Conservation (phyloP, 495 filamentous ascomycete species). For the Astrothelium subdiscretum region DNA sequence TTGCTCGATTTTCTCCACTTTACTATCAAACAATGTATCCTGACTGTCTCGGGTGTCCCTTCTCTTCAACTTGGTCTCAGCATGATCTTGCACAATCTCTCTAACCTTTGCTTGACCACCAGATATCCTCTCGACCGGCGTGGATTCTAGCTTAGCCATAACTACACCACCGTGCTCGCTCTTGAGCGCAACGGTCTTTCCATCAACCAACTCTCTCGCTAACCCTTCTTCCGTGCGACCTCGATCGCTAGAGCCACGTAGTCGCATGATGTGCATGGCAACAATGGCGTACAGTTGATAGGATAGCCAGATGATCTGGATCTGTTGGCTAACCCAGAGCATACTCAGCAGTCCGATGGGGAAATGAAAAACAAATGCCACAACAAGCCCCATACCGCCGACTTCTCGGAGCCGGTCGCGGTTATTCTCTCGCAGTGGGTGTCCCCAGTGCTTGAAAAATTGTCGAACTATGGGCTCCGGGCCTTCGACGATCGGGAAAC, state of each 20-base stretch:
- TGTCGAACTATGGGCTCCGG: conserved; percentile 6
- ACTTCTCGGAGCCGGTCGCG: conserved; percentile 11
- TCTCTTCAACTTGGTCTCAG: neutral
- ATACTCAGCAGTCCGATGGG: conserved; percentile 7
- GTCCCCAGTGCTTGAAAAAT: conserved; percentile 13
- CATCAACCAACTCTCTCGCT: neutral
- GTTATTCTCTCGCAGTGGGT: conserved; percentile 5
- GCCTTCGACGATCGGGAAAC: conserved; percentile 12
- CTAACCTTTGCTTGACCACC: neutral
- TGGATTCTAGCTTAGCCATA: neutral
- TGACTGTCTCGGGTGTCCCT: neutral
- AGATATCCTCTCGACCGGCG: neutral
- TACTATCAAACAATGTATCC: neutral
- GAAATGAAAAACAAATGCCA: conserved; percentile 10
- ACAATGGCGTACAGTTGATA: conserved; percentile 12
- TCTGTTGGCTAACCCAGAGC: conserved; percentile 7
- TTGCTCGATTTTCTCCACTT: neutral
- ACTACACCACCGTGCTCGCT: neutral
- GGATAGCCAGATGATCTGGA: conserved; percentile 11
- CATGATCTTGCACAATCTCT: neutral
- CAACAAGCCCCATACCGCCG: conserved; percentile 5
- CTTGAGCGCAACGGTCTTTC: neutral
- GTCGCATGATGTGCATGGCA: conserved; percentile 5
- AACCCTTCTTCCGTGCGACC: neutral
- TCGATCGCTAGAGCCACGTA: neutral